Percentiles rank a stretch among this genome's conserved stretches.
These are phyloP conservation scores for Alternaria tenuissima DNA, from an alignment of 2,329 filamentous ascomycete species.

Conservation along the genomic window DNA sequence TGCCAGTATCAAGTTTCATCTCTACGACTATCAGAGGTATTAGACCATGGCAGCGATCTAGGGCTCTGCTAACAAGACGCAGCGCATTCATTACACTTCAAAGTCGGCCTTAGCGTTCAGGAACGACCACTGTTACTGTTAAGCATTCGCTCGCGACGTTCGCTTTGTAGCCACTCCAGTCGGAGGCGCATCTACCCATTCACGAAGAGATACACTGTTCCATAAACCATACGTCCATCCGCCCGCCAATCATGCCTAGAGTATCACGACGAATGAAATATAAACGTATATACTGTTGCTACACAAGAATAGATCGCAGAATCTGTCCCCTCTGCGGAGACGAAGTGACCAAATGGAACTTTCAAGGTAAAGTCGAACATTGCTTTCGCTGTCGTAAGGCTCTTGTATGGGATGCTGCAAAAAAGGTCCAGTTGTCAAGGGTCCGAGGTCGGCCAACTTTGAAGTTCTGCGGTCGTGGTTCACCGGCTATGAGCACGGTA, in stretches of 20 bases:
- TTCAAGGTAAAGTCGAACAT: not conserved
- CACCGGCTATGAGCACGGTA: not conserved
- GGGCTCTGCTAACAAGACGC: not conserved
- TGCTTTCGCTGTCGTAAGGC: not conserved
- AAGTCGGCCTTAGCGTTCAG: not conserved
- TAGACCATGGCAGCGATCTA: not conserved
- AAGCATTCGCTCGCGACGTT: not conserved
- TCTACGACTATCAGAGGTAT: not conserved
- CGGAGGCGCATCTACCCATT: not conserved
- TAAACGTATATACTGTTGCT: not conserved
- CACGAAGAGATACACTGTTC: not conserved
- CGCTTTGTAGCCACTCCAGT: not conserved
- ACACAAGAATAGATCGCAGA: not conserved
- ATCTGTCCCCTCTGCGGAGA: not conserved
- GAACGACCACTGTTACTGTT: not conserved
- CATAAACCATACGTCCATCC: not conserved
- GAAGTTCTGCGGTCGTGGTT: not conserved
- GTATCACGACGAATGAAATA: not conserved
- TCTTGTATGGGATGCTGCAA: not conserved
- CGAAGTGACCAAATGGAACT: not conserved
- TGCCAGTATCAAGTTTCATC: not conserved
- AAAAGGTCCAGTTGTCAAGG: not conserved
- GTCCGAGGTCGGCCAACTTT: not conserved
- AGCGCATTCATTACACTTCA: not conserved
- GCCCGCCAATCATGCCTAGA: not conserved